phyloP scores from a whole-genome alignment of 2,329 filamentous ascomycete genomes.

The Venturia nashicola region DNA sequence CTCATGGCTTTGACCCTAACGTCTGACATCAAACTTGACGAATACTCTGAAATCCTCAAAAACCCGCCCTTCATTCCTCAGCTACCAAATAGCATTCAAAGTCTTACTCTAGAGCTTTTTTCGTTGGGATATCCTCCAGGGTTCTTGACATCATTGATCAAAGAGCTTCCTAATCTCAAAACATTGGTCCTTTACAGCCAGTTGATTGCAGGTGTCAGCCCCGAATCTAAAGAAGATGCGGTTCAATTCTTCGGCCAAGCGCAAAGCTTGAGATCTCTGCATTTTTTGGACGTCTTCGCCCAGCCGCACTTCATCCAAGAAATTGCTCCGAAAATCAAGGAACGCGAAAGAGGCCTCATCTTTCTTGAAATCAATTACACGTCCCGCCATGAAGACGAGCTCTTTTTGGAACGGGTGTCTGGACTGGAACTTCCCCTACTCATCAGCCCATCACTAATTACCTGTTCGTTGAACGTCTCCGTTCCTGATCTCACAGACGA shows the following conservation, averaged over 20 bases:
- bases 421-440: constrained; percentile 23
- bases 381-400: constrained; percentile 31
- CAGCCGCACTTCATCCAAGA: constrained; percentile 27
- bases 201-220: constrained; percentile 31
- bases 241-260: constrained; percentile 27
- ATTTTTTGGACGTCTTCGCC: constrained; percentile 36
- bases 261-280: constrained; percentile 26
- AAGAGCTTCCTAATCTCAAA: constrained; percentile 28
- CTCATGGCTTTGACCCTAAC: constrained; percentile 36
- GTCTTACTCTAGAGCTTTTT: constrained; percentile 37
- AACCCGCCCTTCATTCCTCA: constrained; percentile 24
- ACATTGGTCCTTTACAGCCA: constrained; percentile 34
- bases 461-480: constrained; percentile 25
- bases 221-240: constrained; percentile 27
- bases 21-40: constrained; percentile 34
- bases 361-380: constrained; percentile 36
- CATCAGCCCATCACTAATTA: constrained; percentile 26
- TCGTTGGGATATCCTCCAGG: constrained; percentile 33
- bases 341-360: constrained; percentile 21
- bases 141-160: constrained; percentile 29
- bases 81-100: constrained; percentile 28
- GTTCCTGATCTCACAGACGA: constrained; percentile 20
- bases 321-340: constrained; percentile 15
- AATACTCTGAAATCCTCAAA: constrained; percentile 29
- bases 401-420: constrained; percentile 29